Base-by-base conservation (phyloP, 805 yeast genomes). In the Jamesozyma gamospora region DNA sequence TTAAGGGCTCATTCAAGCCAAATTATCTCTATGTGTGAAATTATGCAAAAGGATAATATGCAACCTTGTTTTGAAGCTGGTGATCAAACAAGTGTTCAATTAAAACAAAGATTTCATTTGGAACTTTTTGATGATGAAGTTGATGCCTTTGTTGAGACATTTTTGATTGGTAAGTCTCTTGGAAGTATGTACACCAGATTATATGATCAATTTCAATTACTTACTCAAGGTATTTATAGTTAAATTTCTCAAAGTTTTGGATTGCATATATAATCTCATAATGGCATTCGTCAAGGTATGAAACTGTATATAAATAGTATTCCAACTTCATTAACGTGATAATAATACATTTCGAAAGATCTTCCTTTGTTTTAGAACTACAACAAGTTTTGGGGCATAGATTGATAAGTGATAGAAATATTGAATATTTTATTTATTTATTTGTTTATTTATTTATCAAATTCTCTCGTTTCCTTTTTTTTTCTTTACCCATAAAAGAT, bases 51-150 rank as follows among this genome's bases (percentile, higher is more conserved):
- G 48, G 96, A 90, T 48, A 86, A 95, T 8, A 71, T 69, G 35
- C 70, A 90, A 39, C 97, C 98, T 1, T 92, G 98, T 56, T 92
- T 92, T 66, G 80, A 77, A 42, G 83, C 82, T 32, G 96, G 96
- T 0, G 83, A 75, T 8, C 78, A 82, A 37, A 88, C 97, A 0
- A 78, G 92, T 37, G 75, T 76, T 13, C 78, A 82, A 41, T 62
- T 92, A 44, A 73, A 75, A 40, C 96, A 87, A 57, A 70, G 98
- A 53, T 74, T 88, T 48, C 95, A 85, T 55, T 61, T 83, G 12
- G 82, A 84, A 36, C 60, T 92, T 36, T 64, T 72, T 27, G 96
- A 86, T 32, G 64, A 69, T 8, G 67, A 65, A 11, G 71, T 77
- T 36, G 94, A 82, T 47, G 64, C 65, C 1, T 88, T 82, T 59